Evolutionary conservation across 1,284 basidiomycete genomes (phyloP), one percentile per base, ranked within the genome.

Genomic region (Psilocybe mexicana): DNA sequence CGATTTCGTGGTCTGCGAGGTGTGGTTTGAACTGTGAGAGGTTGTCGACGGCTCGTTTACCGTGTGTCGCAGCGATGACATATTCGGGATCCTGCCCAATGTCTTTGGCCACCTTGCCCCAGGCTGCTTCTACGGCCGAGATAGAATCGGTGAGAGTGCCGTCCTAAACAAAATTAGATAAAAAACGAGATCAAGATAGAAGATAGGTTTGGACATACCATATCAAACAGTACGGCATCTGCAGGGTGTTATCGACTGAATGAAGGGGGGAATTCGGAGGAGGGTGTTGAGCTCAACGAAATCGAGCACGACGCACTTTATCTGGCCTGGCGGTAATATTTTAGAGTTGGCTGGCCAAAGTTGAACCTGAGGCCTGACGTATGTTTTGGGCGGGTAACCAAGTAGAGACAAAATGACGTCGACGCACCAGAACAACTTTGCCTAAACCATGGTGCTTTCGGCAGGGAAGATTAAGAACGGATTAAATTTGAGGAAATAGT

Each of bases 141-240:
- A 90, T 90, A 28, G 87, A 89, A 69, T 90, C 87, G 53, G 88
- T 90, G 55, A 90, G 75, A 10, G 87, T 90, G 44, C 87, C 87
- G 67, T 88, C 86, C 86, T 87, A 54, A 26, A 59, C 55, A 59
- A 40, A 54, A 49, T 40, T 0, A 2, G 11, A 25, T 68, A 63
- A 67, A 67, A 67, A 63, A 55, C 55, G 54, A 57, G 58, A 58
- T 33, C 46, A 28, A 23, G 36, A 45, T 45, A 33, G 24, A 45
- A 42, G 14, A 24, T 18, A 10, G 30, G 1, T 1, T 47, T 59
- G 24, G 10, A 73, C 80, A 60, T 65, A 86, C 87, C 87, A 90
- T 90, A 71, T 88, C 87, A 69, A 89, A 89, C 65, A 89, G 76
- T 69, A 86, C 85, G 62, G 86, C 87, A 61, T 88, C 85, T 54